Percentiles rank a stretch among this genome's conserved stretches.
phyloP scores from a whole-genome alignment of 805 yeast genomes.

The Saccharomycopsis sp. region DNA sequence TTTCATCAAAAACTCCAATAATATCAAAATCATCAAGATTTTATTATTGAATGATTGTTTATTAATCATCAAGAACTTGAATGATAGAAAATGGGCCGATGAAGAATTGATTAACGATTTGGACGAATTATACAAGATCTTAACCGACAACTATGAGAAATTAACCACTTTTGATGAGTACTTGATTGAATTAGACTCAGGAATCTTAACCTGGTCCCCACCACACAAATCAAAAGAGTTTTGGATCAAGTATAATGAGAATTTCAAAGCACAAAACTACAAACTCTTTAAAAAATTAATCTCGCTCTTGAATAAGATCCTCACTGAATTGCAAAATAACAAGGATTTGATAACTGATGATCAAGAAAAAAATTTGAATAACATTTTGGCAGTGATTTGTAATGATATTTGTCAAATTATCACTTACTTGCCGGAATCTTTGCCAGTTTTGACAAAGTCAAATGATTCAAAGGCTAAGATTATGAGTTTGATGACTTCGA shows the following conservation, averaged over 20 bases:
- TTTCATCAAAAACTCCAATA: conserved; percentile 33
- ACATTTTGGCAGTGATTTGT: conserved; percentile 49
- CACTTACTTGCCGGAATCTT: conserved; percentile 51
- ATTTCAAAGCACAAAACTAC: conserved; percentile 73
- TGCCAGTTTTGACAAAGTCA: conserved; percentile 38
- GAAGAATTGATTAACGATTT: conserved; percentile 79
- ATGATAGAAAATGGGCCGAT: conserved; percentile 89
- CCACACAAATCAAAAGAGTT: conserved; percentile 82
- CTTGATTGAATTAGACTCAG: conserved; percentile 70
- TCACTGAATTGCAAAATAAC: conserved; percentile 20
- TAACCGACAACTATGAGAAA: conserved; percentile 62
- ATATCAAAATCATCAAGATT: conserved; percentile 48
- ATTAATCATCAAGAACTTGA: conserved; percentile 53
- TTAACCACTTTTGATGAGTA: conserved; percentile 93
- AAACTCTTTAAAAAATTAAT: conserved; percentile 56
- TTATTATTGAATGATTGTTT: conserved; percentile 66
- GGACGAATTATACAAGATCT: conserved; percentile 40
- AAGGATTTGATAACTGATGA: conserved; percentile 22
- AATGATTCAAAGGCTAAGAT: conserved; percentile 61
- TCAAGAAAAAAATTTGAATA: conserved; percentile 26
- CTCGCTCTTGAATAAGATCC: conserved; percentile 33
- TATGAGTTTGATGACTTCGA: conserved; percentile 73
- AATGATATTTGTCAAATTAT: conserved; percentile 58
- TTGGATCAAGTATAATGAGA: conserved; percentile 74
- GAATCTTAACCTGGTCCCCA: conserved; percentile 78